Evolutionary conservation across 805 yeast genomes (phyloP).

Genomic region (Ogataea angusta): DNA sequence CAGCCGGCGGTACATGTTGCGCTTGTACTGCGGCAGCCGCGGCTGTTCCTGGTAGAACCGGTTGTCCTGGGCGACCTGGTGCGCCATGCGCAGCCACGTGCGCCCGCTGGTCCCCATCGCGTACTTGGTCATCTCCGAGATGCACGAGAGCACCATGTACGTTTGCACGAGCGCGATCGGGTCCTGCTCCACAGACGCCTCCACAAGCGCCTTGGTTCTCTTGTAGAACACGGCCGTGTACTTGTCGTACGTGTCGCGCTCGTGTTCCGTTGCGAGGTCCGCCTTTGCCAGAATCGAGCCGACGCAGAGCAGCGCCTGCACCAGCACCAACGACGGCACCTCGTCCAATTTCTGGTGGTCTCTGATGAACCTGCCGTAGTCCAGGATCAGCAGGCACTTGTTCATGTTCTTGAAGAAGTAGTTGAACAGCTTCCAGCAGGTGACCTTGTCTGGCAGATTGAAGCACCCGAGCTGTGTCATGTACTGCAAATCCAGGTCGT

Average conservation of each 20-base stretch:
- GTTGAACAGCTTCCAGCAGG: slow-evolving; percentile 60
- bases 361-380: slow-evolving; percentile 56
- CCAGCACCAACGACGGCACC: slow-evolving; percentile 56
- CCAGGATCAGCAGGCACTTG: slow-evolving; percentile 62
- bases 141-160: slow-evolving; percentile 11
- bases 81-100: slow-evolving; percentile 69
- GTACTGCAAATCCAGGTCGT: slow-evolving; percentile 54
- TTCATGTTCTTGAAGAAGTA: slow-evolving; percentile 62
- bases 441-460: slow-evolving; percentile 55
- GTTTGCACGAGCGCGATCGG: slow-evolving; percentile 35
- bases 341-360: slow-evolving; percentile 51
- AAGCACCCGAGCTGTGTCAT: slow-evolving; percentile 67
- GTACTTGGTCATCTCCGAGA: slow-evolving; percentile 38
- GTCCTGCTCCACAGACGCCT: slow-evolving; percentile 63
- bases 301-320: slow-evolving; percentile 63
- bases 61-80: slow-evolving; percentile 69
- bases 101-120: slow-evolving; percentile 23
- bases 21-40: slow-evolving; percentile 2
- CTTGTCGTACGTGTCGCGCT: slow-evolving; percentile 32
- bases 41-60: slow-evolving; percentile 39
- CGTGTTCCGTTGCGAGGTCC: slow-evolving; percentile 48
- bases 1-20: slow-evolving; percentile 54
- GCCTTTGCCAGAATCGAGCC: slow-evolving; percentile 59
- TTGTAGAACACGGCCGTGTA: slow-evolving; percentile 25
- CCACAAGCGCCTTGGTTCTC: slow-evolving; percentile 60